A percentile compares a stretch with the other conserved stretches of the same genome.
These are phyloP conservation scores for Aureobasidium sp. DNA, from an alignment of 2,329 filamentous ascomycete species.

Conservation along the genomic window DNA sequence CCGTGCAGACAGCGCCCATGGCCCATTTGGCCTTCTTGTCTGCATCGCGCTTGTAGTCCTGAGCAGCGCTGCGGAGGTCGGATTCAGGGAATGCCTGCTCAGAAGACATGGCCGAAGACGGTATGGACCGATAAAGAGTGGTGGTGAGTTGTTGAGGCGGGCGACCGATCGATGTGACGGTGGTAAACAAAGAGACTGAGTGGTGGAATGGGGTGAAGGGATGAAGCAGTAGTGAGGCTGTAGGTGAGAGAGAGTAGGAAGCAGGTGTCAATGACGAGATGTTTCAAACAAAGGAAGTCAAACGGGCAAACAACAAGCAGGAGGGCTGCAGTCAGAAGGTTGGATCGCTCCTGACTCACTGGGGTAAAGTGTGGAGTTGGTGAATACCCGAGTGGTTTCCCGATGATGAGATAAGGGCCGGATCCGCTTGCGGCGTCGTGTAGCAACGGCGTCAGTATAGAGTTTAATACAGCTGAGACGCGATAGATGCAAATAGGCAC, in stretches of 20 bases:
- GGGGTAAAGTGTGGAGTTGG: slow-evolving; percentile 9
- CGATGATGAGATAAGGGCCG: slow-evolving; percentile 9
- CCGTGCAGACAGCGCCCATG: slow-evolving; percentile 31
- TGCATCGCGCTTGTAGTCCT: slow-evolving; percentile 46
- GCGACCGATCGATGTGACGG: background rate
- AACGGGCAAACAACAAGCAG: slow-evolving; percentile 9
- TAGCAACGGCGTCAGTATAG: slow-evolving; percentile 7
- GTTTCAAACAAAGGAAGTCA: slow-evolving; percentile 15
- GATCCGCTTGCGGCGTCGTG: slow-evolving; percentile 3
- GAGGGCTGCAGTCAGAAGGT: slow-evolving; percentile 9
- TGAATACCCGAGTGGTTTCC: slow-evolving; percentile 10
- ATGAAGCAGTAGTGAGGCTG: background rate
- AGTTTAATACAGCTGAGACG: slow-evolving; percentile 4
- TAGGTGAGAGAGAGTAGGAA: slow-evolving; percentile 2
- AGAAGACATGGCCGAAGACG: slow-evolving; percentile 35
- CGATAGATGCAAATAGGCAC: background rate
- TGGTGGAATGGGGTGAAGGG: background rate
- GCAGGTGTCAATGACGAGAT: slow-evolving; percentile 12
- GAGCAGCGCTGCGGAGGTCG: slow-evolving; percentile 49
- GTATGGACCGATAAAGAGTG: background rate
- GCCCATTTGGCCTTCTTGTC: slow-evolving; percentile 47
- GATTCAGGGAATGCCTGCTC: slow-evolving; percentile 41
- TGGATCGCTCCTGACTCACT: slow-evolving; percentile 12
- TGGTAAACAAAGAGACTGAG: background rate
- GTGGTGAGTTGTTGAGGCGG: background rate